These are phyloP conservation scores for Phytophthora nicotianae DNA, from an alignment of 352 stramenopile genomes.

Conservation along the genomic window DNA sequence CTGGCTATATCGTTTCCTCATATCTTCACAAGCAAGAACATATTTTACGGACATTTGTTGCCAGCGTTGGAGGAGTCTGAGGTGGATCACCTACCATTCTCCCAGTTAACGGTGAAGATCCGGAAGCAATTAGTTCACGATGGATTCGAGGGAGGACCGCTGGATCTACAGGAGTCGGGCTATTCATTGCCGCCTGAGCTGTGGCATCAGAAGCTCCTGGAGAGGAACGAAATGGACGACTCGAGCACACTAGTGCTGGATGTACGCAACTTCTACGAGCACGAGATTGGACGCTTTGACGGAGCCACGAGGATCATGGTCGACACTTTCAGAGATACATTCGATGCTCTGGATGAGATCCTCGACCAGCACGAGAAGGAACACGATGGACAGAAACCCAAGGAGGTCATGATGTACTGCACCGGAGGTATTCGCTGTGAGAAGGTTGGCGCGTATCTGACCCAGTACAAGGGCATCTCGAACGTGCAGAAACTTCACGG, in stretches of 20 bases:
- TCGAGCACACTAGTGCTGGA: conserved; percentile 44
- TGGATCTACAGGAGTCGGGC: not conserved
- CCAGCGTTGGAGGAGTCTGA: not conserved
- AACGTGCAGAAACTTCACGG: conserved; percentile 64
- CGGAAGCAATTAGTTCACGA: conserved; percentile 90
- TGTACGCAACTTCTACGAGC: conserved; percentile 64
- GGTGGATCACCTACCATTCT: conserved; percentile 40
- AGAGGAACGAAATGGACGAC: conserved; percentile 33
- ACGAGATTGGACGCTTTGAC: conserved; percentile 61
- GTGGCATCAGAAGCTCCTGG: conserved; percentile 50
- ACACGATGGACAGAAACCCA: conserved; percentile 40
- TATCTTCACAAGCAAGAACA: conserved; percentile 13
- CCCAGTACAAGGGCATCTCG: conserved; percentile 54
- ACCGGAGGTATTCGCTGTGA: conserved; percentile 68
- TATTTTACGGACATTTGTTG: conserved; percentile 24
- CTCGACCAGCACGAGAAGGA: conserved; percentile 36
- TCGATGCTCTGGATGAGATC: conserved; percentile 56
- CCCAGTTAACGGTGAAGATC: conserved; percentile 86
- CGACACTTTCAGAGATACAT: conserved; percentile 64
- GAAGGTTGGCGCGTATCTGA: conserved; percentile 67
- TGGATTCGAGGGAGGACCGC: conserved; percentile 43
- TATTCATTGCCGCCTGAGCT: conserved; percentile 11
- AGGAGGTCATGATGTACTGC: conserved; percentile 68
- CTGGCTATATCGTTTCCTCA: conserved; percentile 13
- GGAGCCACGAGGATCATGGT: conserved; percentile 59